These are phyloP conservation scores for Simmondsia chinensis DNA, from an alignment of 148 eudicot species.

Conservation along the genomic window DNA sequence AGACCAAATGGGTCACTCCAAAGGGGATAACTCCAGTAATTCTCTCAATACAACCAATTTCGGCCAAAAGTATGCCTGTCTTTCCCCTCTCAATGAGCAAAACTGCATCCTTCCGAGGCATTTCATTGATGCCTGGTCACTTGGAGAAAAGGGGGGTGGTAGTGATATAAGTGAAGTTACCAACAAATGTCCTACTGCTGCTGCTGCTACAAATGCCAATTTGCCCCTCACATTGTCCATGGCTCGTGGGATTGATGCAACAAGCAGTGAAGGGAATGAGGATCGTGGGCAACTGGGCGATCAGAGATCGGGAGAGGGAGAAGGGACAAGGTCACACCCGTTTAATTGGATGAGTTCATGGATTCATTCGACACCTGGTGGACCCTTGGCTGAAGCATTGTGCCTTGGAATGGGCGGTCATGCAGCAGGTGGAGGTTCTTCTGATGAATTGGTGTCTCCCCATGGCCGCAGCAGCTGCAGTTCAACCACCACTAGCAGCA, in stretches of 20 bases:
- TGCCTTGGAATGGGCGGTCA: conserved; percentile 47
- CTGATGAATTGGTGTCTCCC: conserved; percentile 22
- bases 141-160: conserved; percentile 18
- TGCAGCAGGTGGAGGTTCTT: conserved; percentile 7
- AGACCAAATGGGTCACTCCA: conserved; percentile 9
- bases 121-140: conserved; percentile 80
- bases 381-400: conserved; percentile 78
- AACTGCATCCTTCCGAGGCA: conserved; percentile 28
- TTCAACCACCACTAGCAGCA: conserved; percentile 36
- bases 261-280: conserved; percentile 9
- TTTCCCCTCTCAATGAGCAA: not conserved
- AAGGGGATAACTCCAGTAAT: not conserved
- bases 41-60: not conserved
- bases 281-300: conserved; percentile 10
- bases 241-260: conserved; percentile 34
- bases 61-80: not conserved
- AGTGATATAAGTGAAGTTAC: conserved; percentile 13
- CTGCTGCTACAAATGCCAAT: conserved; percentile 14
- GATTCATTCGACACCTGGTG: conserved; percentile 55
- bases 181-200: conserved; percentile 11
- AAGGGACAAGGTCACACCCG: conserved; percentile 5
- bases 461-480: conserved; percentile 35
- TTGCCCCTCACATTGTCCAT: conserved; percentile 52
- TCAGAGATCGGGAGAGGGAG: conserved; percentile 7
- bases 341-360: conserved; percentile 31